A percentile compares a stretch with the other conserved stretches of the same genome.
These are phyloP conservation scores for Fragilaria crotonensis DNA, from an alignment of 108 stramenopile genomes.

Conservation along the genomic window DNA sequence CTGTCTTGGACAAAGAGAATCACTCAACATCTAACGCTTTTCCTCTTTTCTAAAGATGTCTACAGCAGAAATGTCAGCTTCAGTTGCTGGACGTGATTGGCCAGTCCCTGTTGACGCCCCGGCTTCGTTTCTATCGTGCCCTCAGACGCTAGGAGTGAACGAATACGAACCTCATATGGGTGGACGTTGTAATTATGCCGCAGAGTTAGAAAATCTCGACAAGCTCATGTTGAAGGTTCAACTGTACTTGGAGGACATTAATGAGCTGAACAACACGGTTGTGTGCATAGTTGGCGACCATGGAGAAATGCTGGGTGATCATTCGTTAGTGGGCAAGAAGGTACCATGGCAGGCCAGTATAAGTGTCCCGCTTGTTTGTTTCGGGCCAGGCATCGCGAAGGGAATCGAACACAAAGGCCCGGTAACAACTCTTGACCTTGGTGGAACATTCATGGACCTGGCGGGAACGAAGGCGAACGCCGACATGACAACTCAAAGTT, in stretches of 20 bases:
- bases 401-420: slow-evolving; percentile 7
- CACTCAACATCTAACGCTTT: neutral
- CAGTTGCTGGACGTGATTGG: slow-evolving; percentile 8
- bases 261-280: slow-evolving; percentile 9
- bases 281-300: slow-evolving; percentile 17
- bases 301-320: slow-evolving; percentile 18
- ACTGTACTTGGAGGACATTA: neutral
- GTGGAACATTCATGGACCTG: slow-evolving; percentile 18
- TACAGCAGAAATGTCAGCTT: slow-evolving; percentile 12
- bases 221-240: slow-evolving; percentile 9
- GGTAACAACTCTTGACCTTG: slow-evolving; percentile 21
- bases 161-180: slow-evolving; percentile 12
- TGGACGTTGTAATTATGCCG: slow-evolving; percentile 25
- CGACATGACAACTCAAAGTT: slow-evolving; percentile 17
- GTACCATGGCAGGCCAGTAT: slow-evolving; percentile 19
- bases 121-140: neutral
- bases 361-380: slow-evolving; percentile 12
- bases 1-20: too few species aligned
- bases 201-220: slow-evolving; percentile 23
- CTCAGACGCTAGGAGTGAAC: neutral
- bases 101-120: slow-evolving; percentile 11
- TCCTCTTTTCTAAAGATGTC: neutral
- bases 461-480: slow-evolving; percentile 7
- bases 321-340: slow-evolving; percentile 11
- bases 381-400: slow-evolving; percentile 9